Conservation (phyloP, 2,329 filamentous ascomycete genomes). For the Pseudogymnoascus sp. region DNA sequence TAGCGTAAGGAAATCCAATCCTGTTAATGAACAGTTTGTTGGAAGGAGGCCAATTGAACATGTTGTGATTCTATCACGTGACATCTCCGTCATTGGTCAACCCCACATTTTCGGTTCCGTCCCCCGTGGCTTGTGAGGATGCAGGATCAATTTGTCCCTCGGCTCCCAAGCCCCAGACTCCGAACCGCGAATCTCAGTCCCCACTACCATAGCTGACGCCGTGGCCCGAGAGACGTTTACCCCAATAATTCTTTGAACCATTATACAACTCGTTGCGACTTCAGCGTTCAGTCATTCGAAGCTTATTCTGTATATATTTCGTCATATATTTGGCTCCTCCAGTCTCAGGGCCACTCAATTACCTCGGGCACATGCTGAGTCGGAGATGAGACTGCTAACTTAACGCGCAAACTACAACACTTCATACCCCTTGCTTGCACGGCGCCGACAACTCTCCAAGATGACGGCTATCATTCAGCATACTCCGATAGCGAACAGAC, state of each 20-base stretch:
- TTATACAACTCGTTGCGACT: background rate
- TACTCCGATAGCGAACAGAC: slow-evolving; percentile 11
- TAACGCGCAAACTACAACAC: slow-evolving; percentile 1
- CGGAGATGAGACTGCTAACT: background rate
- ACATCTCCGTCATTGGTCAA: background rate
- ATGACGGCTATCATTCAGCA: slow-evolving; percentile 1
- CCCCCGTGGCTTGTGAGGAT: slow-evolving; percentile 2
- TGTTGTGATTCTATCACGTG: background rate
- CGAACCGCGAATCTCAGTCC: slow-evolving; percentile 4
- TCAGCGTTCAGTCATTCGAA: background rate
- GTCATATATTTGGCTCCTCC: background rate
- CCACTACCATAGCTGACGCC: slow-evolving; percentile 5
- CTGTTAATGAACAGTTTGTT: no score
- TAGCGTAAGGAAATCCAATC: no score
- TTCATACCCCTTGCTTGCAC: slow-evolving; percentile 8
- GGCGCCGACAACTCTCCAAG: background rate
- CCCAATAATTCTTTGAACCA: background rate
- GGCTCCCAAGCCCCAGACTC: slow-evolving; percentile 7
- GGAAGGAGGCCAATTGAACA: no score
- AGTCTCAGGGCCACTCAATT: background rate
- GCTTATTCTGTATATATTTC: background rate
- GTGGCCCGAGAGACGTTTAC: slow-evolving; percentile 3
- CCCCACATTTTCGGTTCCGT: slow-evolving; percentile 1
- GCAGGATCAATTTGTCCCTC: slow-evolving; percentile 3
- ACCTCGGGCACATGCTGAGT: slow-evolving; percentile 8